Conservation (phyloP, 192 early-diverging fungal species). For the Hyaloraphidium curvatum region DNA sequence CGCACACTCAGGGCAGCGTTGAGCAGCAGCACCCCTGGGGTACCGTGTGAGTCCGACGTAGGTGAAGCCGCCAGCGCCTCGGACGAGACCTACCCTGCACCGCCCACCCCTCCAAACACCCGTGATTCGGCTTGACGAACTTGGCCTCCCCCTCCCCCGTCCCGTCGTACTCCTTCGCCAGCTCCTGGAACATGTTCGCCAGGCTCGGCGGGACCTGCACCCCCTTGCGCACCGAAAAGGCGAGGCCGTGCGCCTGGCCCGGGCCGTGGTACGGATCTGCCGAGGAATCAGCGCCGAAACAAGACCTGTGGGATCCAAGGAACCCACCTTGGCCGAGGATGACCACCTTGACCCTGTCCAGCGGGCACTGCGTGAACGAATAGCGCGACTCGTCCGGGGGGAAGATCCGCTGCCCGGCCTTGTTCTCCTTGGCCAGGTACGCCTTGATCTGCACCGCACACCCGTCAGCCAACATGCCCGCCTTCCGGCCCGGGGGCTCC, state of each 20-base stretch:
- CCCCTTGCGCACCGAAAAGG: constrained; percentile 70
- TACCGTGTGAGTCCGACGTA: neutral
- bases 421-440: constrained; percentile 37
- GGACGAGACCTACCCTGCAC: constrained; percentile 26
- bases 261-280: constrained; percentile 63
- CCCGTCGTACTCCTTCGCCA: constrained; percentile 42
- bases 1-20: constrained; percentile 79
- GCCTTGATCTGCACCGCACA: constrained; percentile 35
- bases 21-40: constrained; percentile 60
- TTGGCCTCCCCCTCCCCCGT: neutral
- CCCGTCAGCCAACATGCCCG: neutral
- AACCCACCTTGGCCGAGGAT: constrained; percentile 78
- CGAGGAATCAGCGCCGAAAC: neutral
- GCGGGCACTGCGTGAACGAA: constrained; percentile 47
- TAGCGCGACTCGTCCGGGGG: constrained; percentile 59
- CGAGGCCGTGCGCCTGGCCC: constrained; percentile 73
- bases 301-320: neutral
- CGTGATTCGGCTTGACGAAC: constrained; percentile 54
- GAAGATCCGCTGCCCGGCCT: constrained; percentile 34
- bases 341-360: constrained; percentile 54
- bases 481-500: neutral
- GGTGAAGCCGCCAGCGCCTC: too few species aligned
- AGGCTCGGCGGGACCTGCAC: constrained; percentile 69
- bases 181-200: constrained; percentile 72
- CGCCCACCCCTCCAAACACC: constrained; percentile 55